Evolutionary conservation across 352 stramenopile genomes (phyloP).

Genomic region (Phytophthora melonis): DNA sequence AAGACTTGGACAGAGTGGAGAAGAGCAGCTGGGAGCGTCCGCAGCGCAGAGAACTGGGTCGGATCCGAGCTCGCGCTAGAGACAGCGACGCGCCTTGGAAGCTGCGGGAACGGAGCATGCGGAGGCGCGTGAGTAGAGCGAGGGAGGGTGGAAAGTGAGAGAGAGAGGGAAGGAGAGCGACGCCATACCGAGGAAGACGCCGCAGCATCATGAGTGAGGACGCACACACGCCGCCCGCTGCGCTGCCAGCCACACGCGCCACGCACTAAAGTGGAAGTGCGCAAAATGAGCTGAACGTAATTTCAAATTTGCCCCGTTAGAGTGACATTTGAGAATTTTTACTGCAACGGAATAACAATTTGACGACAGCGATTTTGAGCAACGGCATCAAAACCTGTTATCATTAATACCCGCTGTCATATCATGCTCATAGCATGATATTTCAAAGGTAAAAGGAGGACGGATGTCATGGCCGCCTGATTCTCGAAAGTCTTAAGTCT

Average conservation of each 20-base stretch:
- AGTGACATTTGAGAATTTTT: too few species aligned
- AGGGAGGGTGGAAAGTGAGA: neutral
- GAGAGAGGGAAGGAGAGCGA: neutral
- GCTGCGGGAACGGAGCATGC: conserved; percentile 9
- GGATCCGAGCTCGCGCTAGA: conserved; percentile 7
- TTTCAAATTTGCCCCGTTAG: neutral
- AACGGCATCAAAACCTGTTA: too few species aligned
- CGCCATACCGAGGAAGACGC: conserved; percentile 36
- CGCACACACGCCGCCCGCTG: neutral
- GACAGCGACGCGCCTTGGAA: conserved; percentile 22
- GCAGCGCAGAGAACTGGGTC: neutral
- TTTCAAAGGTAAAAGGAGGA: too few species aligned
- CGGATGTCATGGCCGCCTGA: too few species aligned
- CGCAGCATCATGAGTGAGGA: conserved; percentile 28
- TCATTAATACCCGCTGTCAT: too few species aligned
- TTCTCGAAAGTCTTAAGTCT: too few species aligned
- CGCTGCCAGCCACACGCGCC: conserved; percentile 12
- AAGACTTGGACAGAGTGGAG: conserved; percentile 26
- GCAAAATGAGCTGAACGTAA: conserved; percentile 16
- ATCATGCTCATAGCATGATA: too few species aligned
- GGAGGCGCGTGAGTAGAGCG: neutral
- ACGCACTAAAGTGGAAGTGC: conserved; percentile 6
- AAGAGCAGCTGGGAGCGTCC: conserved; percentile 29
- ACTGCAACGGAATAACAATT: too few species aligned
- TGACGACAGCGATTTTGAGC: too few species aligned